Percentiles rank a stretch among this genome's conserved stretches.
phyloP scores from a whole-genome alignment of 768 basidiomycete species.

The Phlegmacium glaucopus region DNA sequence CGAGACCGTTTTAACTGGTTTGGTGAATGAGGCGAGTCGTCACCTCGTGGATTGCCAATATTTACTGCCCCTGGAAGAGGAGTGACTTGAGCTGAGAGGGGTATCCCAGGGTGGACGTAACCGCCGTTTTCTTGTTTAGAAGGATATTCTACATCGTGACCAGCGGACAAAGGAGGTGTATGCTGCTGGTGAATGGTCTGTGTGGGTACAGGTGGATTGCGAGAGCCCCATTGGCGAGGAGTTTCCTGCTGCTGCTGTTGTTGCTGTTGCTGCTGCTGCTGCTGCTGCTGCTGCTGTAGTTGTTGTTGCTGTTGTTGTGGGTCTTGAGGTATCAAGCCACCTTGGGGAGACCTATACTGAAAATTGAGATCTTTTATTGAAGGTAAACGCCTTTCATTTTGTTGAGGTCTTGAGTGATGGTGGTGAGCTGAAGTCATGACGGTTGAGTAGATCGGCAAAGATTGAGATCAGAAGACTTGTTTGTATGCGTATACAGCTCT shows the following conservation, averaged over 20 bases:
- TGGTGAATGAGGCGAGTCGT: constrained; percentile 34
- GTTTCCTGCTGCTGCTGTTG: constrained; percentile 32
- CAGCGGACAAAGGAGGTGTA: constrained; percentile 43
- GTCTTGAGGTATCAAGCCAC: constrained; percentile 17
- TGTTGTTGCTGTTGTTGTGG: constrained; percentile 34
- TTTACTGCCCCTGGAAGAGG: constrained; percentile 36
- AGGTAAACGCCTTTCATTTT: constrained; percentile 50
- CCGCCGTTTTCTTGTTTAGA: constrained; percentile 48
- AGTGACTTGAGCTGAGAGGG: constrained; percentile 40
- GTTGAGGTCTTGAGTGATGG: constrained; percentile 26
- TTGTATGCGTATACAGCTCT: constrained; percentile 44
- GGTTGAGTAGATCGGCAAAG: constrained; percentile 29
- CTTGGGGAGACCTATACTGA: constrained; percentile 21
- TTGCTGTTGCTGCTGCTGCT: constrained; percentile 34
- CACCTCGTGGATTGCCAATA: constrained; percentile 30
- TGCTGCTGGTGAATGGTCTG: constrained; percentile 41
- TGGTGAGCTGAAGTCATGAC: constrained; percentile 26
- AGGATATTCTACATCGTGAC: constrained; percentile 41
- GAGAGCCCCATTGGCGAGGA: not conserved
- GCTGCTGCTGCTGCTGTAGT: constrained; percentile 34
- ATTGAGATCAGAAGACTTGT: constrained; percentile 38
- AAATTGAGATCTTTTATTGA: constrained; percentile 77
- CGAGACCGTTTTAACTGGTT: constrained; percentile 43
- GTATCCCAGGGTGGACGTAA: constrained; percentile 46
- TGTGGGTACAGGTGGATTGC: constrained; percentile 7